phyloP scores from a whole-genome alignment of 1,284 basidiomycete species.

The Trichosporon sp. region DNA sequence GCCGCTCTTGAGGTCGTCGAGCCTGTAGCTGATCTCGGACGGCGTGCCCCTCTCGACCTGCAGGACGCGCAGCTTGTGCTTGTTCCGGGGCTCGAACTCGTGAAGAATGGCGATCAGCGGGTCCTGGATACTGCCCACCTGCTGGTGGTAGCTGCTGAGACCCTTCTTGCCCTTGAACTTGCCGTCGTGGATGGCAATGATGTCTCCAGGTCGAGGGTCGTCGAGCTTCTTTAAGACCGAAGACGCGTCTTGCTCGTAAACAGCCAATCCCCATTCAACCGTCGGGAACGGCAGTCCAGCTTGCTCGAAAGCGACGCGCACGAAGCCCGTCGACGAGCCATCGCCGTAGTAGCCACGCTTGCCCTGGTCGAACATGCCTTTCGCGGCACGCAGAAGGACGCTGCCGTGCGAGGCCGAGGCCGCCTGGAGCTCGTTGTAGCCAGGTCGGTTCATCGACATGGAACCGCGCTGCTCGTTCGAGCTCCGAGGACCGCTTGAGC shows the following conservation, averaged over 20 bases:
- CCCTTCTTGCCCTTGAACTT: slow-evolving; percentile 81
- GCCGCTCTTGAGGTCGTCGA: slow-evolving; percentile 19
- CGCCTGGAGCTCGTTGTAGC: slow-evolving; percentile 58
- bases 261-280: slow-evolving; percentile 61
- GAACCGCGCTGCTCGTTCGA: neutral
- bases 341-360: slow-evolving; percentile 72
- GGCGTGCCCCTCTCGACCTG: slow-evolving; percentile 54
- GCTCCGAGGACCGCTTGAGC: neutral
- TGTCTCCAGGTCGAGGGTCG: slow-evolving; percentile 73
- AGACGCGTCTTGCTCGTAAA: slow-evolving; percentile 65
- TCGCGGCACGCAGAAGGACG: slow-evolving; percentile 64
- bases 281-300: slow-evolving; percentile 34
- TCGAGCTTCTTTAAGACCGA: slow-evolving; percentile 65
- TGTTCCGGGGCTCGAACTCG: slow-evolving; percentile 71
- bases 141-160: slow-evolving; percentile 63
- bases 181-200: slow-evolving; percentile 68
- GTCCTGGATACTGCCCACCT: slow-evolving; percentile 56
- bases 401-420: slow-evolving; percentile 69
- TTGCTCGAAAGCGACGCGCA: slow-evolving; percentile 57
- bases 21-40: slow-evolving; percentile 17
- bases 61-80: slow-evolving; percentile 72
- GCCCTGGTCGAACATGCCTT: slow-evolving; percentile 63
- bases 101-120: slow-evolving; percentile 67
- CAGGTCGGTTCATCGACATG: slow-evolving; percentile 23
- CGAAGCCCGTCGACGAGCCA: slow-evolving; percentile 72